A percentile compares a stretch with the other conserved stretches of the same genome.
Conservation (phyloP, 2,329 filamentous ascomycete genomes). For the Cladosporium sp. region DNA sequence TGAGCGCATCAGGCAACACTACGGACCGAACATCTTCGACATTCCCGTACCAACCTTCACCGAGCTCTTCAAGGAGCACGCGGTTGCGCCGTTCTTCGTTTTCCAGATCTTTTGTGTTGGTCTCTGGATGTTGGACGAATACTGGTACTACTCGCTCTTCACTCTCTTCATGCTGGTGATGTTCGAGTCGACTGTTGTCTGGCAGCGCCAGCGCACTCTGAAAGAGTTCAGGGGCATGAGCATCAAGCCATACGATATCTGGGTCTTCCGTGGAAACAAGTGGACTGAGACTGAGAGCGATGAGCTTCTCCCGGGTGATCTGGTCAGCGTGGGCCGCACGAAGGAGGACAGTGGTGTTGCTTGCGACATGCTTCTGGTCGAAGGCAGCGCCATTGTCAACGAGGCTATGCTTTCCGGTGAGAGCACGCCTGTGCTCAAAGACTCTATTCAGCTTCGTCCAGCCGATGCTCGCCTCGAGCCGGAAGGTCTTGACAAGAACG, state of each 20-base stretch:
- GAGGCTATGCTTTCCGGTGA: slow-evolving; percentile 99
- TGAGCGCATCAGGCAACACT: slow-evolving; percentile 78
- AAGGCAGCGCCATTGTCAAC: slow-evolving; percentile 95
- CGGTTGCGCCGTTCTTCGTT: slow-evolving; percentile 97
- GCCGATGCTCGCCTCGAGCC: slow-evolving; percentile 74
- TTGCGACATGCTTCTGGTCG: slow-evolving; percentile 92
- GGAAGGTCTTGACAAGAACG: slow-evolving; percentile 91
- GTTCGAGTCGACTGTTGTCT: slow-evolving; percentile 98
- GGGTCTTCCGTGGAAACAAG: slow-evolving; percentile 79
- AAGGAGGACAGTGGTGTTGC: slow-evolving; percentile 97
- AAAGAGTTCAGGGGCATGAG: slow-evolving; percentile 98
- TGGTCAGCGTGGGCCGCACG: slow-evolving; percentile 86
- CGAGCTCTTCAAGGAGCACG: slow-evolving; percentile 96
- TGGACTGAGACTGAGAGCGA: slow-evolving; percentile 90
- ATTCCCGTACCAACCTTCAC: slow-evolving; percentile 94
- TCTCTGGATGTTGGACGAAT: slow-evolving; percentile 97
- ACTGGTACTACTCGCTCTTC: slow-evolving; percentile 99
- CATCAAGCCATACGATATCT: slow-evolving; percentile 96
- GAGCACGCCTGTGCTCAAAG: slow-evolving; percentile 93
- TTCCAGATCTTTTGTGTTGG: slow-evolving; percentile 99
- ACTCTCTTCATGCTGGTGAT: slow-evolving; percentile 97
- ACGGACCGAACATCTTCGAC: slow-evolving; percentile 93
- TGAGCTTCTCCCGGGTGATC: slow-evolving; percentile 84
- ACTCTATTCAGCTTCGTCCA: slow-evolving; percentile 87
- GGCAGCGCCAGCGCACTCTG: slow-evolving; percentile 94